Evolutionary conservation across 2,329 filamentous ascomycete species (phyloP).

Genomic region (Fusarium fujikuroi): DNA sequence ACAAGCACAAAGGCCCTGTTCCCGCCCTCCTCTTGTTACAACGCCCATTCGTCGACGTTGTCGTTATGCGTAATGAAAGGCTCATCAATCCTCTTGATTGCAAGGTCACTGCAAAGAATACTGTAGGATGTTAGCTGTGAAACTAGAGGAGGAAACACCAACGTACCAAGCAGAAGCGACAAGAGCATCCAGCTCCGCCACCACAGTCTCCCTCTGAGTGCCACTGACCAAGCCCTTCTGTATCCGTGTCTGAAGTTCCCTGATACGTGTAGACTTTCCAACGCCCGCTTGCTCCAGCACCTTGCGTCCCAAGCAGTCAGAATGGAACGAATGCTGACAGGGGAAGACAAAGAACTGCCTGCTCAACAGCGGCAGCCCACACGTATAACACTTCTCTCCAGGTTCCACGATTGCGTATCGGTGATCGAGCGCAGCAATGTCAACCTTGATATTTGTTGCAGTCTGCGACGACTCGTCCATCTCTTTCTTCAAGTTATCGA

Average conservation of each 20-base stretch:
- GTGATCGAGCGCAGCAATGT: conserved; percentile 86
- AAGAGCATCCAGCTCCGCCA: conserved; percentile 89
- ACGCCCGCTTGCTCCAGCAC: conserved; percentile 85
- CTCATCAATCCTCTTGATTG: conserved; percentile 93
- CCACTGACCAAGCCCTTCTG: conserved; percentile 78
- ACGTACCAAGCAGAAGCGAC: conserved; percentile 88
- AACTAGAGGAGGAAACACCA: neutral
- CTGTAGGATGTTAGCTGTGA: conserved; percentile 56
- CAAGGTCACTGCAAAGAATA: conserved; percentile 93
- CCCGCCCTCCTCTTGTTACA: conserved; percentile 54
- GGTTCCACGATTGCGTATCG: conserved; percentile 97
- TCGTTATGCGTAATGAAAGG: conserved; percentile 84
- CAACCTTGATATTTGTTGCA: conserved; percentile 87
- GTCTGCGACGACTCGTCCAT: conserved; percentile 96
- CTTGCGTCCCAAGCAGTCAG: conserved; percentile 87
- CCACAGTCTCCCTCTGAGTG: conserved; percentile 80
- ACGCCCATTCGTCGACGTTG: conserved; percentile 81
- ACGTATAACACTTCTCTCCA: conserved; percentile 92
- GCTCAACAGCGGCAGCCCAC: conserved; percentile 84
- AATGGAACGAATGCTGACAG: conserved; percentile 97
- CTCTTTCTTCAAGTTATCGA: conserved; percentile 86
- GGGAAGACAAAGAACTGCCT: conserved; percentile 98
- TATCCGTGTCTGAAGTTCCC: conserved; percentile 86
- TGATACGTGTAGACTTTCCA: conserved; percentile 81
- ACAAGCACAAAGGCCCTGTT: conserved; percentile 23